Conservation (phyloP, 2,329 filamentous ascomycete genomes). For the Fusarium camptoceras region DNA sequence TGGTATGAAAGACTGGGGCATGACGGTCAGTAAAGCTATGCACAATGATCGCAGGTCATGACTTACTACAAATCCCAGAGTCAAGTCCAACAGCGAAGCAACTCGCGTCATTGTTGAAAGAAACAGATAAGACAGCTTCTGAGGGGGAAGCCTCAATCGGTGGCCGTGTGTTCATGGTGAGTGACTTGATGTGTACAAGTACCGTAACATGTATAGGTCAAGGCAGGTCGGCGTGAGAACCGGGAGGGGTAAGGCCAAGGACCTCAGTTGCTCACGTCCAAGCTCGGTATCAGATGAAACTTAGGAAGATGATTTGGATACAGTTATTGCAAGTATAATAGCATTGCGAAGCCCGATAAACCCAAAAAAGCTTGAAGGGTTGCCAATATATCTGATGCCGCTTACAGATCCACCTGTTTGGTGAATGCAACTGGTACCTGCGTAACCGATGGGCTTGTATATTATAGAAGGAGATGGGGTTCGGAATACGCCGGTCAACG, state of each 20-base stretch:
- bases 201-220: slow-evolving; percentile 6
- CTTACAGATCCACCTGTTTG: slow-evolving; percentile 36
- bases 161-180: slow-evolving; percentile 86
- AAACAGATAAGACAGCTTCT: slow-evolving; percentile 81
- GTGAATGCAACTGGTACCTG: slow-evolving; percentile 16
- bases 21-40: slow-evolving; percentile 26
- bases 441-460: slow-evolving; percentile 18
- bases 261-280: slow-evolving; percentile 1
- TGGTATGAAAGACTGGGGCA: slow-evolving; percentile 74
- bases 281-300: background rate
- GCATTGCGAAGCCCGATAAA: slow-evolving; percentile 31
- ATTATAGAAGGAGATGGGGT: slow-evolving; percentile 7
- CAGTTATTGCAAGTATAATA: slow-evolving; percentile 16
- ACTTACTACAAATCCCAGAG: slow-evolving; percentile 83
- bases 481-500: background rate
- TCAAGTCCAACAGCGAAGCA: slow-evolving; percentile 91
- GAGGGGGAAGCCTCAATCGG: slow-evolving; percentile 82
- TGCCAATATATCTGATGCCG: slow-evolving; percentile 20
- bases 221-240: slow-evolving; percentile 8
- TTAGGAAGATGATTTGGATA: background rate
- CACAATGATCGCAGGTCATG: slow-evolving; percentile 2
- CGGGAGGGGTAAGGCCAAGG: slow-evolving; percentile 33
- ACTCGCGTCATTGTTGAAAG: slow-evolving; percentile 86
- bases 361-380: slow-evolving; percentile 6
- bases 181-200: slow-evolving; percentile 23